Percentiles rank a stretch among this genome's conserved stretches.
Evolutionary conservation across 345 rosid genomes (phyloP).

Genomic region (Conringia planisiliqua): DNA sequence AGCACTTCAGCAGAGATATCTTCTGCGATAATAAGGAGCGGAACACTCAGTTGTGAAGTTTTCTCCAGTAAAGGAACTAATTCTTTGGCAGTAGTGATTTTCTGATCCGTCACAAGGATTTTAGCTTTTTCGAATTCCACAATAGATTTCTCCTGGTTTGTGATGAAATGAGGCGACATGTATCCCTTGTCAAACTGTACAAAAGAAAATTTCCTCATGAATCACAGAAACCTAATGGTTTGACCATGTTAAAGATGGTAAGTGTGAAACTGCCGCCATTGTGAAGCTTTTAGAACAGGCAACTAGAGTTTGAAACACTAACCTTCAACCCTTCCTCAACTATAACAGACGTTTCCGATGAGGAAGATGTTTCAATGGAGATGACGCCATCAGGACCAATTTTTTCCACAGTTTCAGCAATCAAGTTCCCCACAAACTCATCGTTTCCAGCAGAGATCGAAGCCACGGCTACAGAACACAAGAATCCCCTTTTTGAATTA

Average conservation of each 20-base stretch:
- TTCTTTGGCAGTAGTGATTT: constrained; percentile 61
- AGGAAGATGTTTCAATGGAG: constrained; percentile 67
- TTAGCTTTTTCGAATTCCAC: constrained; percentile 82
- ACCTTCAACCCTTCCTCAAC: constrained; percentile 95
- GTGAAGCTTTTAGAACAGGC: background rate
- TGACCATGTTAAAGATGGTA: background rate
- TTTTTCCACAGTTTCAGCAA: constrained; percentile 69
- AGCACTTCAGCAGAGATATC: constrained; percentile 65
- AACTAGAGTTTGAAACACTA: background rate
- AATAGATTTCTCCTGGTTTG: constrained; percentile 65
- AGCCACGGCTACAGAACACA: constrained; percentile 67
- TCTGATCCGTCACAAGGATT: constrained; percentile 76
- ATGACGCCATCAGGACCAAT: constrained; percentile 88
- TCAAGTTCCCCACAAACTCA: constrained; percentile 63
- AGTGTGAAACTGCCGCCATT: background rate
- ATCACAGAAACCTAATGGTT: background rate
- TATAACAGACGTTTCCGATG: constrained; percentile 63
- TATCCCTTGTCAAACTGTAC: constrained; percentile 80
- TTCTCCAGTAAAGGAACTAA: constrained; percentile 73
- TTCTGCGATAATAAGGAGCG: constrained; percentile 75
- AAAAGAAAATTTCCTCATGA: constrained; percentile 15
- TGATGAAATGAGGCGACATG: constrained; percentile 76
- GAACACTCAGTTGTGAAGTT: constrained; percentile 68
- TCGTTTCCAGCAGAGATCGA: constrained; percentile 88
- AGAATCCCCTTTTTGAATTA: background rate